Conservation (phyloP, 78 protist species). For the Anaeramoeba ignava region DNA sequence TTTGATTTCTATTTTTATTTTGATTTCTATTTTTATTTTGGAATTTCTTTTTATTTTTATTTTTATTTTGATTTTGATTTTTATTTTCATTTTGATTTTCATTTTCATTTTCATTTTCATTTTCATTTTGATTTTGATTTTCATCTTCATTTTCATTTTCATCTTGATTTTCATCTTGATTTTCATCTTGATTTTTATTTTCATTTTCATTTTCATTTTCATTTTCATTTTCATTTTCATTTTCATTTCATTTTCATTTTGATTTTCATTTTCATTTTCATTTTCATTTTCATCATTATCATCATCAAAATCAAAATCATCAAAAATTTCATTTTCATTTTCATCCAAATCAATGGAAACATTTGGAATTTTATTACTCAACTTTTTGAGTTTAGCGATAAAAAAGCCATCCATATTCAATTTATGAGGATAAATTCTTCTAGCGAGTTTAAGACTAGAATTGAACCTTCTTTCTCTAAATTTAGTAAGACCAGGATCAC, state of each 20-base stretch:
- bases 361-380: conserved; percentile 30
- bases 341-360: neutral
- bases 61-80: neutral
- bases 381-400: conserved; percentile 82
- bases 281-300: neutral
- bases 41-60: neutral
- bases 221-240: neutral
- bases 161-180: neutral
- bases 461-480: conserved; percentile 51
- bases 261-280: neutral
- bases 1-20: neutral
- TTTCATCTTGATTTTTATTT: neutral
- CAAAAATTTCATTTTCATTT: neutral
- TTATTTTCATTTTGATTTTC: neutral
- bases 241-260: neutral
- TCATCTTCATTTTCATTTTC: neutral
- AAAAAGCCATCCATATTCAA: conserved; percentile 99
- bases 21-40: neutral
- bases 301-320: neutral
- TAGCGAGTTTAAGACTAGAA: conserved; percentile 35
- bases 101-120: neutral
- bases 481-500: conserved; percentile 56
- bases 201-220: neutral
- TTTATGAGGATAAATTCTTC: conserved; percentile 93
- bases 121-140: neutral